phyloP scores from a whole-genome alignment of 2,329 filamentous ascomycete species.

The Colletotrichum camelliae region DNA sequence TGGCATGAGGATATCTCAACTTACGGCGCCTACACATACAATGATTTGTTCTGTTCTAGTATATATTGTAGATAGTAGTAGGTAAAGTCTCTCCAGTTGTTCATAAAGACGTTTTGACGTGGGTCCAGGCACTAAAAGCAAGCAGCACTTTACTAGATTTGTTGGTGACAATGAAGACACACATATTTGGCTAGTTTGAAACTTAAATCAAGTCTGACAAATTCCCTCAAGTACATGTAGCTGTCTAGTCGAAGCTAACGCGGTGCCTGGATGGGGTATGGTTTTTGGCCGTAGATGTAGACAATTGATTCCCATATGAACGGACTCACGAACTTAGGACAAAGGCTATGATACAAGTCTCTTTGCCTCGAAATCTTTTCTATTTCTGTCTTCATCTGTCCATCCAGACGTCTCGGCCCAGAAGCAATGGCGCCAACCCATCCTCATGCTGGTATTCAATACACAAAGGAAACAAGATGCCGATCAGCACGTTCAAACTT shows the following conservation, averaged over 20 bases:
- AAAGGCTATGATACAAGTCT: not conserved
- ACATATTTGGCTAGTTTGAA: not conserved
- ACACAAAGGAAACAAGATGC: conserved; percentile 13
- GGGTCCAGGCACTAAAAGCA: not conserved
- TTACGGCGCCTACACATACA: not conserved
- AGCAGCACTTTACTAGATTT: not conserved
- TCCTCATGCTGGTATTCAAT: conserved; percentile 15
- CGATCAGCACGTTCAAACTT: not conserved
- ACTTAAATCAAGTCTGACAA: not conserved
- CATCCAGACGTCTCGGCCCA: not conserved
- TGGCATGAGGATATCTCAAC: not conserved
- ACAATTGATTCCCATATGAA: not conserved
- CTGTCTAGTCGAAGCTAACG: not conserved
- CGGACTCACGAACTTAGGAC: not conserved
- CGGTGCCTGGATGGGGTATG: not conserved
- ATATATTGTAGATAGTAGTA: not conserved
- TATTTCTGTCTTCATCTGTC: not conserved
- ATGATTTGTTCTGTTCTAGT: not conserved
- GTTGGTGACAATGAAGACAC: not conserved
- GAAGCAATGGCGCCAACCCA: not conserved
- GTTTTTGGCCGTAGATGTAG: not conserved
- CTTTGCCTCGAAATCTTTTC: not conserved
- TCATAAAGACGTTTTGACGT: not conserved
- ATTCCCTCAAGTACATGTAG: not conserved
- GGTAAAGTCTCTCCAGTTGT: not conserved